Conservation (phyloP, 139 green algal genomes). For the Picochlorum sp. region DNA sequence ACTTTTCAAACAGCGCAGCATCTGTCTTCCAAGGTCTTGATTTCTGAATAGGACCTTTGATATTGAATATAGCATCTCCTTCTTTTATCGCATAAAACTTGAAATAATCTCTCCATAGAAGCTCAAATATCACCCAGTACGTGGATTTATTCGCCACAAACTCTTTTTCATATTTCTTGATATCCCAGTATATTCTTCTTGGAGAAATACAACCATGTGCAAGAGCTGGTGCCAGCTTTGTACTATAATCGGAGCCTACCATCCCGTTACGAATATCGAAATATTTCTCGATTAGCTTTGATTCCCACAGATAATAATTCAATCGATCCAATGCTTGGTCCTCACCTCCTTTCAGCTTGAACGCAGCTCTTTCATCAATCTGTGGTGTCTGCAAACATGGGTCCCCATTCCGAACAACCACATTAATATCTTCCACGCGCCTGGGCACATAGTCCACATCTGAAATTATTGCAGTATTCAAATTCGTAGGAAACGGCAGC, state of each 20-base stretch:
- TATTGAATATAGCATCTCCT: constrained; percentile 76
- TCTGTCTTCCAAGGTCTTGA: constrained; percentile 29
- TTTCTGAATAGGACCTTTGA: constrained; percentile 23
- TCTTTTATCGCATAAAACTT: constrained; percentile 86
- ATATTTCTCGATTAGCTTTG: constrained; percentile 55
- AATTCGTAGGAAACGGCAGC: constrained; percentile 41
- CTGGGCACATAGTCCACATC: neutral
- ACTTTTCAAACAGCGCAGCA: constrained; percentile 48
- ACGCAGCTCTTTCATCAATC: constrained; percentile 17
- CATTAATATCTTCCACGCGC: neutral
- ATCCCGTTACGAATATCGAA: constrained; percentile 85
- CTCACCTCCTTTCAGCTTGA: constrained; percentile 86
- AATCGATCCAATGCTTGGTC: constrained; percentile 71
- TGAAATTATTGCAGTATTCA: neutral
- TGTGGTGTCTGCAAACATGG: neutral
- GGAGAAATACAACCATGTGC: constrained; percentile 83
- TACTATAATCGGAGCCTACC: constrained; percentile 85
- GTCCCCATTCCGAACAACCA: neutral
- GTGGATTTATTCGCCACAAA: constrained; percentile 81
- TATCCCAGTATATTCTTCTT: constrained; percentile 52
- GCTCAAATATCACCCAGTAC: constrained; percentile 90
- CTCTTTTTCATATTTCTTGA: constrained; percentile 77
- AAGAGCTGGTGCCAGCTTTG: constrained; percentile 89
- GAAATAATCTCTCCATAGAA: constrained; percentile 92
- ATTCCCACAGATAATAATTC: constrained; percentile 90